Conservation (phyloP, 148 eudicot species). For the Rhododendron mucronatum region DNA sequence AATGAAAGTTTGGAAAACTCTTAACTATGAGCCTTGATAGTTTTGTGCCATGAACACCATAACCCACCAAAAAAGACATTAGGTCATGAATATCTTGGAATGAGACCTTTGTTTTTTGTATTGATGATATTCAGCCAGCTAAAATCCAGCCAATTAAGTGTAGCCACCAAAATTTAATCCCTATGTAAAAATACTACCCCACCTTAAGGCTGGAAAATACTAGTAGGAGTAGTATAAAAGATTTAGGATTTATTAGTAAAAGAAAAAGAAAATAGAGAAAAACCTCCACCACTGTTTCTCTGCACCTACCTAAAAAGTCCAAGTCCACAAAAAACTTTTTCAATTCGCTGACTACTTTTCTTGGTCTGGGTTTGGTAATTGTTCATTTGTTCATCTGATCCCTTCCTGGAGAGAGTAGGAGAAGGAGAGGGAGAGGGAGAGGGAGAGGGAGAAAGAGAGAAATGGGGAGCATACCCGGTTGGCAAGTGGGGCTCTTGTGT, state of each 20-base stretch:
- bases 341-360: constrained; percentile 1
- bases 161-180: background rate
- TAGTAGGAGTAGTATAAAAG: too few relatives aligned
- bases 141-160: background rate
- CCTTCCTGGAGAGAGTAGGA: background rate
- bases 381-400: background rate
- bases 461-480: constrained; percentile 59
- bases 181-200: background rate
- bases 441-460: background rate
- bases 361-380: background rate
- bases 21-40: background rate
- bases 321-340: background rate
- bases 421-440: constrained; percentile 2
- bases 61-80: background rate
- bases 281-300: background rate
- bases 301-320: background rate
- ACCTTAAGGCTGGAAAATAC: background rate
- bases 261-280: background rate
- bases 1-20: background rate
- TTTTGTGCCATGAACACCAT: background rate
- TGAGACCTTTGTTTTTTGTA: too few relatives aligned
- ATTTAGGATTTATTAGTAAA: background rate
- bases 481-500: constrained; percentile 58
- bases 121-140: too few relatives aligned
- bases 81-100: background rate